Base-by-base conservation (phyloP, 106 monocot species). In the Dendrobium officinale region DNA sequence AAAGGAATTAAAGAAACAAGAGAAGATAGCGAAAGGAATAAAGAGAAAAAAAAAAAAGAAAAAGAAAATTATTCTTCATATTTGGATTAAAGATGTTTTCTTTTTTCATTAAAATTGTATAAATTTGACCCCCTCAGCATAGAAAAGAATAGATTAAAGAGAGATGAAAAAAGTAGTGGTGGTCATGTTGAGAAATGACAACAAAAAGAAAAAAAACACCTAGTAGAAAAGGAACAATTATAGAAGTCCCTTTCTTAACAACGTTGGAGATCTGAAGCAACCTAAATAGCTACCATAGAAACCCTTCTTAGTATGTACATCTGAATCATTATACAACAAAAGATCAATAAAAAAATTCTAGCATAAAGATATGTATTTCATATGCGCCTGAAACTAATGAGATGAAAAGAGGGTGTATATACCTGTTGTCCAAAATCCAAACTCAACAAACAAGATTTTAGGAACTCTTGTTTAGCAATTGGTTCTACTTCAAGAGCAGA, bases 381-480 rank as follows among this genome's bases (percentile, higher is more conserved):
- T 31, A 44, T 74, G 48, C 22, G 33, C 15, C 22, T 20, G 43
- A 74, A 74, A 4, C 43, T 19, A 44, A 44, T 20, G 6, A n/a
- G 6, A 6, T 20, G n/a, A 42, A 4, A 44, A 72, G 64, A 70
- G 3, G 3, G 16, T 43, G 72, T 75, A 17, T 45, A 49, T 42
- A 95, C 99, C 95, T 99, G 93, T 61, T 93, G 99, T 86, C 95
- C 99, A 84, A 99, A 80, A 85, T 95, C 95, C 83, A 80, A 85
- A 77, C 26, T 83, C 37, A 95, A 86, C 55, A 89, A 54, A 84
- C 90, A 91, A 55, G 79, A 86, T n/a, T 89, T 88, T 67, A 99
- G 88, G 84, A 95, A 99, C 24, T 91, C 91, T 89, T 99, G 99
- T 78, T 99, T 93, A 85, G 93, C 89, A 4, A 91, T 51, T 48